Evolutionary conservation across 2,329 filamentous ascomycete genomes (phyloP).

Genomic region (Hymenoscyphus fraxineus): DNA sequence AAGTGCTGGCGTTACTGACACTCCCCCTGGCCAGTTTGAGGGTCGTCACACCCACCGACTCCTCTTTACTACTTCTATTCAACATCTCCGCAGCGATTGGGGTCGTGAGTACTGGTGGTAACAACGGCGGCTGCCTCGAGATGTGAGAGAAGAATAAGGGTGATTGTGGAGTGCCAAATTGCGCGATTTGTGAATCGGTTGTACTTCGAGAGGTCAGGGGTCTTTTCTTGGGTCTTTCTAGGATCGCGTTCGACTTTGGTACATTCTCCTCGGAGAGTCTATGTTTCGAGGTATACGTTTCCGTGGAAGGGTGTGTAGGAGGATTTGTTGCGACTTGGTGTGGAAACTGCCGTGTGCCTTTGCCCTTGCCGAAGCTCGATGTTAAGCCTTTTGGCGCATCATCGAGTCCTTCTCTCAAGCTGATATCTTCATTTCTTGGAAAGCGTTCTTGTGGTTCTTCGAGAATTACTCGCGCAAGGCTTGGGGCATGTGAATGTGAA

Average conservation of each 20-base stretch:
- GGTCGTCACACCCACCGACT: slow-evolving; percentile 43
- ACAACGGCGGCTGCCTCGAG: slow-evolving; percentile 38
- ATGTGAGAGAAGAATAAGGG: slow-evolving; percentile 52
- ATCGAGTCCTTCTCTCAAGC: background rate
- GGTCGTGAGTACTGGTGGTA: slow-evolving; percentile 37
- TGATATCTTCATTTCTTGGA: background rate
- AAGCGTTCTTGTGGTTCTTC: background rate
- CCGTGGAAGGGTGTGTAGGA: background rate
- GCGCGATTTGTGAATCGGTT: slow-evolving; percentile 31
- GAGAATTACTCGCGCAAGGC: background rate
- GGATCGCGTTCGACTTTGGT: slow-evolving; percentile 13
- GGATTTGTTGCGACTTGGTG: background rate
- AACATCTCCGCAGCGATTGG: slow-evolving; percentile 26
- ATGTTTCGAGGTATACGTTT: slow-evolving; percentile 27
- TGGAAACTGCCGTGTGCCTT: background rate
- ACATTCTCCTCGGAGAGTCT: slow-evolving; percentile 21
- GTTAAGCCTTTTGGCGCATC: background rate
- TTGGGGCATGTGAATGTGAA: background rate
- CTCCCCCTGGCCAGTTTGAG: slow-evolving; percentile 53
- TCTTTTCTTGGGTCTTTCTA: slow-evolving; percentile 31
- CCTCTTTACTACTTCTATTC: slow-evolving; percentile 24
- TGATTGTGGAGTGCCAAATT: slow-evolving; percentile 37
- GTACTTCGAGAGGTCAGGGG: slow-evolving; percentile 35
- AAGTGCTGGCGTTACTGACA: slow-evolving; percentile 46
- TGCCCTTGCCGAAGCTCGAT: background rate